Percentiles rank a stretch among this genome's conserved stretches.
phyloP scores from a whole-genome alignment of 2,329 filamentous ascomycete genomes.

The Zymoseptoria pseudotritici region DNA sequence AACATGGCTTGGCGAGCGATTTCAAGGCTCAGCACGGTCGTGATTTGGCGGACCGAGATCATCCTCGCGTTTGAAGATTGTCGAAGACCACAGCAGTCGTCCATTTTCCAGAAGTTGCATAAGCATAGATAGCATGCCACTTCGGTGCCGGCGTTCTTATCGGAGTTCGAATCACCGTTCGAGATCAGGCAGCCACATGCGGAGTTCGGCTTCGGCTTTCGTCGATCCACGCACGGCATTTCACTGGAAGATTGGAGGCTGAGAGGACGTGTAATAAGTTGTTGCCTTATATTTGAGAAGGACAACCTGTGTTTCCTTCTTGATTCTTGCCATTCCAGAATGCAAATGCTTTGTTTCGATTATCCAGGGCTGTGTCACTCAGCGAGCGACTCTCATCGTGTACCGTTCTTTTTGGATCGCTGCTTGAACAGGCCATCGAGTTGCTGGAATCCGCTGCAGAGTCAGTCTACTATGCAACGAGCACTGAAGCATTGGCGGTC shows the following conservation, averaged over 20 bases:
- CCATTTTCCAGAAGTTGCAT: background rate
- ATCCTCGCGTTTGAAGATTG: background rate
- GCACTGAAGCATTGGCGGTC: no score
- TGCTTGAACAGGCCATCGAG: no score
- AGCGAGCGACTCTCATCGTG: no score
- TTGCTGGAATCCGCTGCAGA: no score
- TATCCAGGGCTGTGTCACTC: no score
- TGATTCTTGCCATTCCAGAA: no score
- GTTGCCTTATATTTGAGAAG: background rate
- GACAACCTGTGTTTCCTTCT: no score
- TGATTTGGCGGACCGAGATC: background rate
- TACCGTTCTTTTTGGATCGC: no score
- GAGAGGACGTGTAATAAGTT: background rate
- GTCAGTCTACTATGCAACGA: no score
- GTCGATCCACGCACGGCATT: background rate
- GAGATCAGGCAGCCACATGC: background rate
- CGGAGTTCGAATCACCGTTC: background rate
- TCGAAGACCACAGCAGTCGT: background rate
- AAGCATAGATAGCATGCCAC: background rate
- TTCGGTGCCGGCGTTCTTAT: background rate
- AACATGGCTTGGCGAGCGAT: background rate
- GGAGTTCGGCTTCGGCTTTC: background rate
- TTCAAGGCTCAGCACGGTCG: background rate
- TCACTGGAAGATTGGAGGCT: background rate
- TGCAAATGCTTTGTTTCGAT: no score